Evolutionary conservation across 2,329 filamentous ascomycete species (phyloP), one percentile per base, ranked within the genome.

Genomic region (Claviceps pazoutovae): DNA sequence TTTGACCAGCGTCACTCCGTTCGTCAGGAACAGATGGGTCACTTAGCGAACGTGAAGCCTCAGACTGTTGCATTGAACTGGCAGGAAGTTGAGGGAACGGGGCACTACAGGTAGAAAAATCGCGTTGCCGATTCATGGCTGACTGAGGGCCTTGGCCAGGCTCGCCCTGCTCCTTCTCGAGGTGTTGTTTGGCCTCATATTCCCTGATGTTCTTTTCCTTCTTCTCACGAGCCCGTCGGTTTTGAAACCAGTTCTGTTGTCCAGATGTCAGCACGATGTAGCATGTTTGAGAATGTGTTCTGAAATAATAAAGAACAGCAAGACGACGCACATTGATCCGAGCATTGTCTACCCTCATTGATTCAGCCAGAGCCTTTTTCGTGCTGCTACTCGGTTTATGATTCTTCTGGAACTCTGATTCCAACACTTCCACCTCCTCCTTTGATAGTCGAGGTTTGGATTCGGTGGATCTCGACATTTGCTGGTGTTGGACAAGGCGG

Each of bases 171-270:
- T 66, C 62, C 55, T 68, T 68, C 51, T 70, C 66, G 19, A 62
- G 53, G 53, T 61, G 61, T 50, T 69, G 68, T 50, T 61, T 65
- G 38, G 67, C 68, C 39, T 68, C 67, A 51, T 70, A 70, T 54
- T 69, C 67, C 37, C 65, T 63, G 44, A 70, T 69, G 48, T 80
- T 80, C 60, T 73, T 76, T 62, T 82, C 77, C 61, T 82, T 80
- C 73, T 82, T 82, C 56, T 78, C 78, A 64, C 80, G 78, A 50
- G 80, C 80, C 49, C 80, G 73, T 54, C 80, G 71, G 61, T 84
- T 84, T 58, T 84, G 80, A 60, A 84, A 84, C 80, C 80, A 84
- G 61, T 84, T 84, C 80, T 83, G 50, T 14, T 16, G 16, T 51
- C 48, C 37, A 26, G 11, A 3, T 4, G 23, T 49, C 16, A 49